These are phyloP conservation scores for Chlamydomonas schloesseri DNA, from an alignment of 139 green algal species.

Conservation along the genomic window DNA sequence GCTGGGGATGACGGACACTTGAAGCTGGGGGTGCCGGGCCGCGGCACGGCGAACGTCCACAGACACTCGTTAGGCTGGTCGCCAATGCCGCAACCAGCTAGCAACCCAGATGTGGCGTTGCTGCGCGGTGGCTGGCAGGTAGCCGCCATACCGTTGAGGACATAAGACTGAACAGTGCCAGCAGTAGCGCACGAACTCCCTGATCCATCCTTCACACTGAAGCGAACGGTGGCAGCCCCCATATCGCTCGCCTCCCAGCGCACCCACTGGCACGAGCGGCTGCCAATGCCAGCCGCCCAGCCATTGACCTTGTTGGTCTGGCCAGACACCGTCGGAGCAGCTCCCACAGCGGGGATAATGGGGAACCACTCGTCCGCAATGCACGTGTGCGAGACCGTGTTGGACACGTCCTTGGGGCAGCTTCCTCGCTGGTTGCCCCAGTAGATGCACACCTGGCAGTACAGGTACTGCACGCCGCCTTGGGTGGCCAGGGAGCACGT, in stretches of 20 bases:
- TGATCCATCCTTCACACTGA: too few species aligned
- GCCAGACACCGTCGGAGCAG: too few species aligned
- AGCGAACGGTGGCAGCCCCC: neutral
- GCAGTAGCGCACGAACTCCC: neutral
- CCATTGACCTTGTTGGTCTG: too few species aligned
- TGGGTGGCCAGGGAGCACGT: too few species aligned
- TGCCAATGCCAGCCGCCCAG: neutral
- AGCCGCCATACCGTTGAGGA: neutral
- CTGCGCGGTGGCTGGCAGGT: neutral
- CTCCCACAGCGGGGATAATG: neutral
- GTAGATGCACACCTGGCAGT: neutral
- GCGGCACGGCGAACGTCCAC: neutral
- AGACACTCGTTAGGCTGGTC: neutral
- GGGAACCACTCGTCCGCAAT: neutral
- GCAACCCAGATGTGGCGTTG: neutral
- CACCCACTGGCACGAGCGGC: neutral
- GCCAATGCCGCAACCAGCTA: neutral
- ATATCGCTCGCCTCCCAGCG: neutral
- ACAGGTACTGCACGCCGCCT: too few species aligned
- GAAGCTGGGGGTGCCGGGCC: too few species aligned
- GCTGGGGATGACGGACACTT: neutral
- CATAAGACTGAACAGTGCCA: neutral
- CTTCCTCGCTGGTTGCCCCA: neutral
- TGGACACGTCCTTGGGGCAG: neutral
- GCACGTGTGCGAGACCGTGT: neutral